A percentile compares a stretch with the other conserved stretches of the same genome.
These are phyloP conservation scores for Hevea brasiliensis DNA, from an alignment of 345 rosid genomes.

Conservation along the genomic window DNA sequence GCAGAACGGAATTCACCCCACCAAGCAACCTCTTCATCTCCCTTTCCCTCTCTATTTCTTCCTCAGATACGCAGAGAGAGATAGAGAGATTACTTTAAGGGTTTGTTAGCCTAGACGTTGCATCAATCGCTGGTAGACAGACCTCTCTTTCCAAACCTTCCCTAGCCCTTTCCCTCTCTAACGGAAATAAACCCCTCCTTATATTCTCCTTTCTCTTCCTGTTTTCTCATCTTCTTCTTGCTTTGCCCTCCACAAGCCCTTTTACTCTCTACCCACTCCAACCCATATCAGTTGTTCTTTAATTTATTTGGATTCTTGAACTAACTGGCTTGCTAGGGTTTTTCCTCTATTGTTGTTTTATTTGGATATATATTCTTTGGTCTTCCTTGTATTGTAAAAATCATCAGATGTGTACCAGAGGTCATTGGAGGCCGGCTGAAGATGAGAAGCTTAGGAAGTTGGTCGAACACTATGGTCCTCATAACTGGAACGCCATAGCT, in stretches of 20 bases:
- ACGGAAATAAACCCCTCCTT: conserved; percentile 43
- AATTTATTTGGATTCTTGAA: background rate
- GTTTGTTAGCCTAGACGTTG: conserved; percentile 75
- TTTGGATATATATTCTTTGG: background rate
- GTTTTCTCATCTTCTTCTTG: background rate
- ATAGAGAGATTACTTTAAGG: conserved; percentile 47
- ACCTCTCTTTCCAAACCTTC: conserved; percentile 25
- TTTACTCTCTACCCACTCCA: background rate
- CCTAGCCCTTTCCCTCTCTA: conserved; percentile 42
- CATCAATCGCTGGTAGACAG: conserved; percentile 50
- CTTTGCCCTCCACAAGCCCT: background rate
- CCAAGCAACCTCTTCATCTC: conserved; percentile 56
- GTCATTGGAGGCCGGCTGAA: conserved; percentile 47
- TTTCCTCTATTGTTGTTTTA: background rate
- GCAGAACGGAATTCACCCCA: conserved; percentile 62
- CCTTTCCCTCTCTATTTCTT: background rate
- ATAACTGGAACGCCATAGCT: conserved; percentile 46
- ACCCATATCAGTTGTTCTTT: background rate
- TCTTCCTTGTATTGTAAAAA: background rate
- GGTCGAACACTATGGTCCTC: conserved; percentile 38
- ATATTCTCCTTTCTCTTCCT: background rate
- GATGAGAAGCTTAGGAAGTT: conserved; percentile 37
- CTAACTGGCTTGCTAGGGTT: conserved; percentile 12
- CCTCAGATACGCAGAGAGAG: no score
- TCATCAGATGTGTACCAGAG: conserved; percentile 29